Conservation (phyloP, 164 flowering plant species). For the Magnolia sinica region DNA sequence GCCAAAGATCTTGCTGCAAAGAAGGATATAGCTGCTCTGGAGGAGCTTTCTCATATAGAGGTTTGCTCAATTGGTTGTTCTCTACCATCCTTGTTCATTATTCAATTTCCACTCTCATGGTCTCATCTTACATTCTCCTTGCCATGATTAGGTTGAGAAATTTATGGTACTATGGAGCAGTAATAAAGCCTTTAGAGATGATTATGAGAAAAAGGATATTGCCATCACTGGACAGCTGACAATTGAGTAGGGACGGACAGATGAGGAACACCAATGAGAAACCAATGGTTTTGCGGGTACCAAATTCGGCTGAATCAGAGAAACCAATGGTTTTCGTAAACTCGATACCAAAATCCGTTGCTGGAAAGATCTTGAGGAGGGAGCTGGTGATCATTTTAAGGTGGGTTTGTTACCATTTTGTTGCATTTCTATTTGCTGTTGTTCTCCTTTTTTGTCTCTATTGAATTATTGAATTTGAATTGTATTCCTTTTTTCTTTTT, state of each 20-base stretch:
- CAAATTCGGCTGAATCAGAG: constrained; percentile 34
- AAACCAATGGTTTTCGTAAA: neutral
- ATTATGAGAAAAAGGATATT: constrained; percentile 69
- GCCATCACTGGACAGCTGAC: constrained; percentile 66
- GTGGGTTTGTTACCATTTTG: too few relatives aligned
- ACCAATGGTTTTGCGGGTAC: constrained; percentile 43
- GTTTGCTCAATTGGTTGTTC: constrained; percentile 30
- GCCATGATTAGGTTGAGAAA: constrained; percentile 52
- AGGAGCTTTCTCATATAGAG: constrained; percentile 54
- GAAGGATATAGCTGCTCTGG: constrained; percentile 62
- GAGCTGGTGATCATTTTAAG: too few relatives aligned
- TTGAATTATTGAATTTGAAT: too few relatives aligned
- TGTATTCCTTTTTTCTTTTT: too few relatives aligned
- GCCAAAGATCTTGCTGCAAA: constrained; percentile 70
- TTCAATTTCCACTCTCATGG: neutral
- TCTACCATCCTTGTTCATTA: neutral
- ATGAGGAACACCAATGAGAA: constrained; percentile 81
- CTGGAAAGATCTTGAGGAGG: too few relatives aligned
- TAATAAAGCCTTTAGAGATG: constrained; percentile 68
- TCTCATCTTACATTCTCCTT: neutral
- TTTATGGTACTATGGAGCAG: constrained; percentile 65
- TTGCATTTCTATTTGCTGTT: too few relatives aligned
- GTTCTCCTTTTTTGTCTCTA: too few relatives aligned
- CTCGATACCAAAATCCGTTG: too few relatives aligned
- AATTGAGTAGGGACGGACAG: constrained; percentile 79